Conservation (phyloP, 2,329 filamentous ascomycete species). For the Dryadomyces quercus-mongolicae region DNA sequence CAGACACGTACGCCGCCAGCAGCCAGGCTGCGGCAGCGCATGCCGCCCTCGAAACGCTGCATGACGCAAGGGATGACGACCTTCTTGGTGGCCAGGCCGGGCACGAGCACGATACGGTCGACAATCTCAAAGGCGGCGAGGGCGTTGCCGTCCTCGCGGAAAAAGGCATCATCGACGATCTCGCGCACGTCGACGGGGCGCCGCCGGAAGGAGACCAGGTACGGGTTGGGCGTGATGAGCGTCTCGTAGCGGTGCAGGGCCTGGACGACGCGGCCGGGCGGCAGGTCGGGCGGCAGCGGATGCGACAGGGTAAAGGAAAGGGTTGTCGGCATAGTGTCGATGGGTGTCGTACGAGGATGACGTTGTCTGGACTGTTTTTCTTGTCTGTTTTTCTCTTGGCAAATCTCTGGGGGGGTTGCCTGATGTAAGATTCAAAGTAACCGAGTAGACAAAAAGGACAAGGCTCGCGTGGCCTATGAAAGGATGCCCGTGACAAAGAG, state of each 20-base stretch:
- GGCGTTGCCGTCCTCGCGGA: slow-evolving; percentile 20
- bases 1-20: slow-evolving; percentile 30
- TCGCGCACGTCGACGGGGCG: slow-evolving; percentile 20
- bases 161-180: slow-evolving; percentile 28
- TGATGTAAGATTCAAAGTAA: too few species aligned
- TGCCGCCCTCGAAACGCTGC: slow-evolving; percentile 27
- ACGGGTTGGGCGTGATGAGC: slow-evolving; percentile 28
- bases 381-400: background rate
- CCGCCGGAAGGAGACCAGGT: slow-evolving; percentile 23
- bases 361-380: too few species aligned
- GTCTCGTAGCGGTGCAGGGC: slow-evolving; percentile 27
- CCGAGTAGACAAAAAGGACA: too few species aligned
- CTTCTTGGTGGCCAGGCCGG: slow-evolving; percentile 25
- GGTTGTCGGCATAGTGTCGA: slow-evolving; percentile 16
- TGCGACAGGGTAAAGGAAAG: slow-evolving; percentile 25
- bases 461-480: background rate
- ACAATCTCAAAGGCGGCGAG: slow-evolving; percentile 19
- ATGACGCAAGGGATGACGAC: slow-evolving; percentile 30
- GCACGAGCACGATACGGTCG: slow-evolving; percentile 27
- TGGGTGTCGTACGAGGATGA: background rate
- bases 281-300: slow-evolving; percentile 27
- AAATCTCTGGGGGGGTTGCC: too few species aligned
- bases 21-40: slow-evolving; percentile 30
- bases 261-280: slow-evolving; percentile 24
- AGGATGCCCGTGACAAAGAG: background rate